Conservation (phyloP, 2,329 filamentous ascomycete genomes). For the Cordyceps militaris region DNA sequence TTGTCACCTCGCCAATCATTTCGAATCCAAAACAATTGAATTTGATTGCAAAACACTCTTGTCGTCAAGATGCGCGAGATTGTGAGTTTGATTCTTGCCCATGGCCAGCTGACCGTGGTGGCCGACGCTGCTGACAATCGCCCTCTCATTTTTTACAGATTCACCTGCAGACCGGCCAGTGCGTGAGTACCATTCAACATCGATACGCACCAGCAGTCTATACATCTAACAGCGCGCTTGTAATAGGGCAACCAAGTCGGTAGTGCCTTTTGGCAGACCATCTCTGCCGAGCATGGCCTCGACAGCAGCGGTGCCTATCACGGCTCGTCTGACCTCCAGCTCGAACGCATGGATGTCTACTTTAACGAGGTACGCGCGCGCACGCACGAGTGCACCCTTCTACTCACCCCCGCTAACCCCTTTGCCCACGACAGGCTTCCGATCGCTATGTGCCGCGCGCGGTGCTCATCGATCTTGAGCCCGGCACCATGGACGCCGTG, state of each 20-base stretch:
- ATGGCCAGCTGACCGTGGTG: neutral
- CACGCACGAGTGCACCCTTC: too few species aligned
- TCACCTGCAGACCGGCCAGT: neutral
- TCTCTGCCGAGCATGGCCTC: slow-evolving; percentile 89
- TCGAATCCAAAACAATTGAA: neutral
- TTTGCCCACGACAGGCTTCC: slow-evolving; percentile 56
- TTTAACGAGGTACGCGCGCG: slow-evolving; percentile 72
- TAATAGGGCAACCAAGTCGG: slow-evolving; percentile 99
- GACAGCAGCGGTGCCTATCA: slow-evolving; percentile 97
- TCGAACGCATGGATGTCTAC: slow-evolving; percentile 99
- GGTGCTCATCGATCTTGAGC: slow-evolving; percentile 98
- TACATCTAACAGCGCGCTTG: slow-evolving; percentile 14
- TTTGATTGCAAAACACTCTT: too few species aligned
- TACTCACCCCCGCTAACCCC: neutral
- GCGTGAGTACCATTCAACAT: neutral
- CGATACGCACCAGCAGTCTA: neutral
- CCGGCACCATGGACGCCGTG: slow-evolving; percentile 99
- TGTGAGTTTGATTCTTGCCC: neutral
- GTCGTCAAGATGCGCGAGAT: neutral
- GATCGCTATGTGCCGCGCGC: slow-evolving; percentile 98
- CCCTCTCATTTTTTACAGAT: neutral
- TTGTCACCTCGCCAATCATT: neutral
- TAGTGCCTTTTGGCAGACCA: slow-evolving; percentile 97
- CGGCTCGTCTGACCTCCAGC: slow-evolving; percentile 94
- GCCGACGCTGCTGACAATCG: neutral